Base-by-base conservation (phyloP, 2,329 filamentous ascomycete species). In the Pyrenochaeta sp. region DNA sequence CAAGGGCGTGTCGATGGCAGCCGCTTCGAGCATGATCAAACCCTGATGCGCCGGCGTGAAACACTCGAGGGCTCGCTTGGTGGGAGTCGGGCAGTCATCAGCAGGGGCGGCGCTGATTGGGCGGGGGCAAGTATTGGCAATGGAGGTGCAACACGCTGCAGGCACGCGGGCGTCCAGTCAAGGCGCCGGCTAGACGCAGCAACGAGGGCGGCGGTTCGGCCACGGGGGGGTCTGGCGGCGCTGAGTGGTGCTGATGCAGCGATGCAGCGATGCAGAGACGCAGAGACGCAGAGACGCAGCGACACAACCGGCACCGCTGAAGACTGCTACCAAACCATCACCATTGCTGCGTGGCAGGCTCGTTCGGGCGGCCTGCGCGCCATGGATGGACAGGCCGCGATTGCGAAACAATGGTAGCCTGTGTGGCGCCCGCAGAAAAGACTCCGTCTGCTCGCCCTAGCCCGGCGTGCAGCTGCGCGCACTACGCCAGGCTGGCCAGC, bases 1-100 rank as follows among this genome's bases (percentile, higher is more conserved):
- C 37, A 48, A 49, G 49, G 46, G 42, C 20, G 45, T 49, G 50
- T 54, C 50, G 46, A 48, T 56, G 49, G 50, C 45, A 39, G 54
- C 58, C 54, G 45, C 66, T 27, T 69, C 51, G 60, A 59, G 67
- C 58, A 61, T 53, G 60, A 52, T 71, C 69, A 71, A 69, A 73
- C 70, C 40, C 52, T 50, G 46, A 59, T 49, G 54, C 49, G 56
- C 51, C 44, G 48, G 59, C 51, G 60, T 73, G 71, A 72, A 71
- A 70, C 69, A 67, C 54, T 62, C 54, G 56, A 46, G 56, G 53
- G 50, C 40, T 54, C 51, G 59, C 49, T 56, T 60, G 64, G 56
- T 44, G 56, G 59, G 44, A 39, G 43, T 35, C 41, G 42, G 48
- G 43, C 53, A 65, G 64, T 43, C 61, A 33, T 59, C 51, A 53